Base-by-base conservation (phyloP, 305 asterid genomes). In the Andrographis paniculata region DNA sequence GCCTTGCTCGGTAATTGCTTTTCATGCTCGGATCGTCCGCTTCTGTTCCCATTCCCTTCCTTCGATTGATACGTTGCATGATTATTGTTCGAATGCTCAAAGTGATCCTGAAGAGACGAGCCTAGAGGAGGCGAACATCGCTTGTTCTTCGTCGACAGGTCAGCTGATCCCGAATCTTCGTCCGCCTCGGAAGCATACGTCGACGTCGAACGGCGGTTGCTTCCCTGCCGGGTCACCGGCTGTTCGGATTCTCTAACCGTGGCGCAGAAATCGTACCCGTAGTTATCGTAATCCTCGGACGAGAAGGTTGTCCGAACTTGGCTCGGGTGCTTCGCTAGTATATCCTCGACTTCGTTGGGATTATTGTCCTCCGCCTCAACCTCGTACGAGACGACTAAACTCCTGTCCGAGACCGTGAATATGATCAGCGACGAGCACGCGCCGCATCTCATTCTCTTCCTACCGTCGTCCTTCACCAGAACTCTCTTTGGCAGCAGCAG, bases 71-170 rank as follows among this genome's bases (percentile, higher is more conserved):
- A 64, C 20, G 19, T 72, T 21, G 14, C 42, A 30, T 57, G 63
- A 70, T 17, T 65, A 64, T 71, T 79, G 49, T 67, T 75, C 9
- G 96, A 80, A 56, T 71, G 59, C n/a, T 82, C 89, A 12, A 80
- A 82, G 60, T 80, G 68, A 14, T 80, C 86, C 59, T 75, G 84
- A 61, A 87, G 87, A 35, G 89, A 70, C 22, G 80, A 75, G 21
- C 94, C 89, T 7, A 66, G 56, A 23, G 72, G 72, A 13, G 93
- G 89, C 24, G 74, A 64, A 39, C 68, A 58, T 45, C 24, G 59
- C 54, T 65, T 76, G 35, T 59, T 70, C 55, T 63, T 77, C 30
- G 52, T 62, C 13, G 69, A 51, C 14, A 51, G 22, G 27, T 61
- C 72, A 48, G 71, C 59, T 1, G 70, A 59, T 59, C 53, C 28